Base-by-base conservation (phyloP, 495 filamentous ascomycete genomes). In the Penicillium atrosanguineum region DNA sequence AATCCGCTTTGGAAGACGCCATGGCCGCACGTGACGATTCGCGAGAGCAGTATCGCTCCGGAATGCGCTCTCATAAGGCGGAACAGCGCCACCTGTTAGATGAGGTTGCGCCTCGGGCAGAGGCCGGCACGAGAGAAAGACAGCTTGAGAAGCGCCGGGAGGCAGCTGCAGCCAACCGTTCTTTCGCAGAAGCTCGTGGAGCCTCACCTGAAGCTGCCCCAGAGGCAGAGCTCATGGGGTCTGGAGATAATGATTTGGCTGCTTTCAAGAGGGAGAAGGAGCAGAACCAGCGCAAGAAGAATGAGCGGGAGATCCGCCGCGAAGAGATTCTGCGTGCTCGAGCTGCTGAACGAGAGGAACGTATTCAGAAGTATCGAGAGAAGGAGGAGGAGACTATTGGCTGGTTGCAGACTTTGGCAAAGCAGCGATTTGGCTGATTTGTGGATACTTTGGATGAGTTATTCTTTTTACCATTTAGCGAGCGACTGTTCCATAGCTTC, bases 61-160 rank as follows among this genome's bases (percentile, higher is more conserved):
- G 95, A 31, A 25, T 70, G 0, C 64, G 60, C 46, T 65, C 72
- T 6, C 75, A 76, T 40, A 65, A 64, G 29, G 47, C 65, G 4
- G 63, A 66, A 44, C 15, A 69, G 26, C 65, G 66, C 18, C 63
- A 70, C 7, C 51, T 76, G 36, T 55, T 74, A 64, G 91, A 96
- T 9, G 93, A 97, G 52, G 71, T 96, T 11, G 80, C 77, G 0
- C 93, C 94, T 4, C 87, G 90, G 14, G 90, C 93, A 0, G 91
- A 93, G 44, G 71, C 93, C 0, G 91, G 93, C 1, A 91, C 90
- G 3, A 83, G 85, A 23, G 94, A 95, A 69, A 83, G 93, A 8
- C 82, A 83, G 49, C 77, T 98, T 5, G 93, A 98, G 76, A 96
- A 96, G 76, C 85, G 85, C 44, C 73, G 72, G 11, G 84, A 87